Percentiles rank a stretch among this genome's conserved stretches.
phyloP scores from a whole-genome alignment of 2,329 filamentous ascomycete species.

The Fusarium aywerte region DNA sequence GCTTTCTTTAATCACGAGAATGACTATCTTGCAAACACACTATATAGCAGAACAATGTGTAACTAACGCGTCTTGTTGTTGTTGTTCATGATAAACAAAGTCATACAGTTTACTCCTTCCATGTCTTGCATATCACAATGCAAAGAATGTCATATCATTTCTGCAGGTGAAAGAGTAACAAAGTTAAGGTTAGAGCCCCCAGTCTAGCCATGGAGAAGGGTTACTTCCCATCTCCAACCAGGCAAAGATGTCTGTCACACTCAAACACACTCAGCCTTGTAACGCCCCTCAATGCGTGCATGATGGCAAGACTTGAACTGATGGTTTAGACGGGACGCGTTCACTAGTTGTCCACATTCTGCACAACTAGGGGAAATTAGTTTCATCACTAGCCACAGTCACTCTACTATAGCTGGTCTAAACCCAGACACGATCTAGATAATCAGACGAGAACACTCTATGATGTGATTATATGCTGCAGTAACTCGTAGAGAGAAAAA shows the following conservation, averaged over 20 bases:
- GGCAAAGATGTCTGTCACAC: neutral
- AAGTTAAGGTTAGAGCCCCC: constrained; percentile 24
- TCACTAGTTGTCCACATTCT: neutral
- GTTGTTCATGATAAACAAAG: neutral
- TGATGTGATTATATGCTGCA: neutral
- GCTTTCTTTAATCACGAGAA: neutral
- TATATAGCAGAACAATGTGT: neutral
- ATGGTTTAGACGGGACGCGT: neutral
- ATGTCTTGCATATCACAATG: neutral
- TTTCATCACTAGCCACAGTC: neutral
- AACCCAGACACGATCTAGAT: neutral
- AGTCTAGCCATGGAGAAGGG: constrained; percentile 10
- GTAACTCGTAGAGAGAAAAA: neutral
- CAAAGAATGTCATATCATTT: neutral
- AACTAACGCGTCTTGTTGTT: neutral
- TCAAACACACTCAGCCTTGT: constrained; percentile 14
- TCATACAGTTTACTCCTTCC: neutral
- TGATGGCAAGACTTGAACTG: neutral
- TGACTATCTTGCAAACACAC: neutral
- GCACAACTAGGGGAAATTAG: neutral
- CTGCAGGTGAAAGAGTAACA: neutral
- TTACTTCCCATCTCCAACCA: constrained; percentile 10
- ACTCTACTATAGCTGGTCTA: neutral
- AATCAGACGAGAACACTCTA: neutral
- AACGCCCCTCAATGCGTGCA: neutral